phyloP scores from a whole-genome alignment of 352 stramenopile genomes.

The Phytophthora pini region DNA sequence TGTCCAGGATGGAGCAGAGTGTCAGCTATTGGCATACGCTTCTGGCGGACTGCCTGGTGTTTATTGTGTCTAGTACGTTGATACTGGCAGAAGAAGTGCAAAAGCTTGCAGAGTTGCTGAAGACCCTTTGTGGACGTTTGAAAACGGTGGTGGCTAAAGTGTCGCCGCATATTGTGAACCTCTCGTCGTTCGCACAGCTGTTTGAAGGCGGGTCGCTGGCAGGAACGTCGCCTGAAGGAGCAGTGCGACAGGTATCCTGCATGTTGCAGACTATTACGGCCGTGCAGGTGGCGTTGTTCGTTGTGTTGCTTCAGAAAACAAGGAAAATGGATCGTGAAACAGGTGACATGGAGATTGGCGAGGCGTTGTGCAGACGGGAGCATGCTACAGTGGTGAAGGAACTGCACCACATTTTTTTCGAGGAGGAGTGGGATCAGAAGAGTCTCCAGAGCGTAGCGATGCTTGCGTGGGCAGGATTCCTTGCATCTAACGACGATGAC shows the following conservation, averaged over 20 bases:
- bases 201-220: constrained; percentile 73
- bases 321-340: constrained; percentile 74
- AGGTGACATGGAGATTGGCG: constrained; percentile 49
- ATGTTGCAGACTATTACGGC: constrained; percentile 81
- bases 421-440: constrained; percentile 73
- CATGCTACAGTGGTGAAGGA: constrained; percentile 60
- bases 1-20: constrained; percentile 64
- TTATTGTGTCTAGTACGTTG: constrained; percentile 63
- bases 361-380: constrained; percentile 50
- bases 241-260: constrained; percentile 77
- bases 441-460: constrained; percentile 78
- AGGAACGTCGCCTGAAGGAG: constrained; percentile 65
- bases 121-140: constrained; percentile 63
- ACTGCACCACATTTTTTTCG: constrained; percentile 69
- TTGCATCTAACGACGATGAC: constrained; percentile 45
- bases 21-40: constrained; percentile 83
- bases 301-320: constrained; percentile 66
- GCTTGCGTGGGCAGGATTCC: constrained; percentile 77
- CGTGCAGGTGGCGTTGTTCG: constrained; percentile 70
- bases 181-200: constrained; percentile 76
- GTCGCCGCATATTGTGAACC: constrained; percentile 84
- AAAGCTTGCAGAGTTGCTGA: constrained; percentile 55
- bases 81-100: constrained; percentile 62
- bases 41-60: constrained; percentile 71
- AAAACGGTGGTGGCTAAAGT: constrained; percentile 72